Evolutionary conservation across 768 basidiomycete species (phyloP).

Genomic region (Boletus tylopilopsis): DNA sequence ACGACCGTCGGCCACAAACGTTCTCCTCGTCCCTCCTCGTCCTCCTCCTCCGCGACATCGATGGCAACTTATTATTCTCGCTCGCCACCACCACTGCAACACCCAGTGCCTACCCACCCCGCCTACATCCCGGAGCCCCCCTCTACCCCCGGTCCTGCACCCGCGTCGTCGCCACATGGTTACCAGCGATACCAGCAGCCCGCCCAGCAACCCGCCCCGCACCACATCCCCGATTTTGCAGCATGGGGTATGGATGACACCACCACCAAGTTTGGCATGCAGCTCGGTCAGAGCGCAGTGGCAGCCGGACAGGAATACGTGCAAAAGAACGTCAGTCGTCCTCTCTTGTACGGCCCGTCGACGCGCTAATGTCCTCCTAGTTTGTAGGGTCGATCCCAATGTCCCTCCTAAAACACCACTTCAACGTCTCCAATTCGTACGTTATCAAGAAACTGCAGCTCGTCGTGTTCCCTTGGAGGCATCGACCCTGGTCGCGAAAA

Average conservation of each 20-base stretch:
- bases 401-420: conserved; percentile 79
- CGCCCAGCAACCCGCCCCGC: conserved; percentile 35
- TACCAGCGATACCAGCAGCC: conserved; percentile 36
- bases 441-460: conserved; percentile 86
- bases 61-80: conserved; percentile 39
- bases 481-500: conserved; percentile 81
- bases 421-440: conserved; percentile 95
- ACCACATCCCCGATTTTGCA: conserved; percentile 44
- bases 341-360: not conserved
- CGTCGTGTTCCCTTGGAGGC: conserved; percentile 93
- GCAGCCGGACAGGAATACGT: conserved; percentile 95
- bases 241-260: conserved; percentile 89
- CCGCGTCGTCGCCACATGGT: conserved; percentile 61
- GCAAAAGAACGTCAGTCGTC: conserved; percentile 75
- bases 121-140: conserved; percentile 83
- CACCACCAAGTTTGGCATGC: conserved; percentile 95
- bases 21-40: too few species aligned
- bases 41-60: too few species aligned
- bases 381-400: conserved; percentile 78
- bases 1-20: too few species aligned
- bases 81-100: conserved; percentile 79
- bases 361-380: conserved; percentile 35
- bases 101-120: conserved; percentile 86
- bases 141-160: conserved; percentile 63
- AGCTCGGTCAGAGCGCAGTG: conserved; percentile 88